phyloP scores from a whole-genome alignment of 768 basidiomycete species.

The Lactarius psammicola region DNA sequence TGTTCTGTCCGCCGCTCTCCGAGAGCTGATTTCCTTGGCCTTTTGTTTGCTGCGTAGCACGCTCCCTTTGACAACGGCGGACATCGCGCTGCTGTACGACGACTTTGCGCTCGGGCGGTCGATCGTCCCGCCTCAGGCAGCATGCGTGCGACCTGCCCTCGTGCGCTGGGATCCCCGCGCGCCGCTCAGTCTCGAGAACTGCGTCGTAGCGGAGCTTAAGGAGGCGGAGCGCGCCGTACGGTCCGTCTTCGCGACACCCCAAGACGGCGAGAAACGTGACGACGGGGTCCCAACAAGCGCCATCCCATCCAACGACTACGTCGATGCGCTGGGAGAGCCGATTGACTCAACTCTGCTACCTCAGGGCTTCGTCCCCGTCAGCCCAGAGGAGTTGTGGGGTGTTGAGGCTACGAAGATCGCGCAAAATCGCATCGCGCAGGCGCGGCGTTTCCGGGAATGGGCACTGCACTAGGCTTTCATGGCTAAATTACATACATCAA shows the following conservation, averaged over 20 bases:
- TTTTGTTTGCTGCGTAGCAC: slow-evolving; percentile 44
- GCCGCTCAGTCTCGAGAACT: slow-evolving; percentile 73
- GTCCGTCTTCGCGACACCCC: slow-evolving; percentile 37
- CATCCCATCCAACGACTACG: slow-evolving; percentile 8
- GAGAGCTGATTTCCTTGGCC: background rate
- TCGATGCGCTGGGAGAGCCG: slow-evolving; percentile 35
- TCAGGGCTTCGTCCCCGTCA: background rate
- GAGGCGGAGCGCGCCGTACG: slow-evolving; percentile 69
- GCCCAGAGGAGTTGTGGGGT: slow-evolving; percentile 26
- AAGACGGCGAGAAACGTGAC: slow-evolving; percentile 5
- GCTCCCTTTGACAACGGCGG: slow-evolving; percentile 79
- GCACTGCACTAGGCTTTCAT: background rate
- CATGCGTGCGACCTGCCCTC: slow-evolving; percentile 70
- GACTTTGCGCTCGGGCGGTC: slow-evolving; percentile 81
- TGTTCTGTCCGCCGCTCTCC: background rate
- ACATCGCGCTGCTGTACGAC: slow-evolving; percentile 81
- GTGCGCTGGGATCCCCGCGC: slow-evolving; percentile 74
- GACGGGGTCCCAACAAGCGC: slow-evolving; percentile 13
- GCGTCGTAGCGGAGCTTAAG: slow-evolving; percentile 75
- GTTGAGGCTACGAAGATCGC: slow-evolving; percentile 13
- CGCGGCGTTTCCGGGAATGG: slow-evolving; percentile 20
- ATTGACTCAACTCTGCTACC: background rate
- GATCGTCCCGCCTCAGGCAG: slow-evolving; percentile 70
- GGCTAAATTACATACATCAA: background rate
- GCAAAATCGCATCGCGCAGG: slow-evolving; percentile 11